Conservation (phyloP, 805 yeast species). For the Cyberlindnera galapagoensis region DNA sequence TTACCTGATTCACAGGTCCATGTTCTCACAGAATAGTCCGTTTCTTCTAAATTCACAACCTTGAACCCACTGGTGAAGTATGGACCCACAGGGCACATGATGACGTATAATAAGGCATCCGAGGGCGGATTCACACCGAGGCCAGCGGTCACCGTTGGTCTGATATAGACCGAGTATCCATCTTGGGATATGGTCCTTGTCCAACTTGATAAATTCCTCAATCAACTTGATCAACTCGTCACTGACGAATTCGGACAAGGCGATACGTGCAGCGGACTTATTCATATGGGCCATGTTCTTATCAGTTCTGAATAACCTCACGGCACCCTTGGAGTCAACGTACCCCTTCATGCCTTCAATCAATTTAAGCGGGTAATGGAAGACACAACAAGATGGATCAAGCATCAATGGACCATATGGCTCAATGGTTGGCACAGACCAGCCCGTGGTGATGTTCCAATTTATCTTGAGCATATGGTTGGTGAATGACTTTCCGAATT, state of each 20-base stretch:
- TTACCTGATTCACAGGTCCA: constrained; percentile 99
- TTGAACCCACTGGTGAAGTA: constrained; percentile 93
- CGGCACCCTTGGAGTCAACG: constrained; percentile 50
- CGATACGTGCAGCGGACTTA: constrained; percentile 80
- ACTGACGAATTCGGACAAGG: constrained; percentile 79
- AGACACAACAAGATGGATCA: constrained; percentile 86
- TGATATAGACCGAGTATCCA: constrained; percentile 87
- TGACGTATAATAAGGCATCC: constrained; percentile 76
- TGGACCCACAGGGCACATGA: constrained; percentile 96
- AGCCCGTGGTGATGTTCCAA: constrained; percentile 73
- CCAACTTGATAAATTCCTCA: constrained; percentile 68
- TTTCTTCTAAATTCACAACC: constrained; percentile 91
- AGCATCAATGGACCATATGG: constrained; percentile 73
- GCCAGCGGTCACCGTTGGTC: constrained; percentile 86
- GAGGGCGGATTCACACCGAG: constrained; percentile 84
- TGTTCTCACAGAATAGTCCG: constrained; percentile 93
- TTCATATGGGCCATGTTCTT: constrained; percentile 91
- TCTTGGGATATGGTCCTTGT: constrained; percentile 73
- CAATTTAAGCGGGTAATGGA: constrained; percentile 92
- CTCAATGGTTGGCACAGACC: constrained; percentile 83
- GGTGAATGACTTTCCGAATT: constrained; percentile 73
- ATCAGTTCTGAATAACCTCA: constrained; percentile 86
- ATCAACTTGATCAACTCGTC: constrained; percentile 72
- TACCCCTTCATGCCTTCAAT: constrained; percentile 97
- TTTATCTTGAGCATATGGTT: constrained; percentile 84